These are phyloP conservation scores for Corchorus olitorius DNA, from an alignment of 345 rosid species.

Conservation along the genomic window DNA sequence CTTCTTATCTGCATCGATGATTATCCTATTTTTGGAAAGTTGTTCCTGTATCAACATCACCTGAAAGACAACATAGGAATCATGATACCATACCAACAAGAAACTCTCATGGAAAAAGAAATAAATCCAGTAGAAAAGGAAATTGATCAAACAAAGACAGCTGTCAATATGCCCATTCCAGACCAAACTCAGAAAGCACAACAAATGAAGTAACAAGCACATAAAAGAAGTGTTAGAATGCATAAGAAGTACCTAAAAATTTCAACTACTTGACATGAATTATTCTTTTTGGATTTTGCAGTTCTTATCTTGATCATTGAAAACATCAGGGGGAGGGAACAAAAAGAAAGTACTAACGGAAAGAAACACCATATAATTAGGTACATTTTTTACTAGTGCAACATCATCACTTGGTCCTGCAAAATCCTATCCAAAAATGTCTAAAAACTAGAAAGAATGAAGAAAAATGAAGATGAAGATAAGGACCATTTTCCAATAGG, in stretches of 20 bases:
- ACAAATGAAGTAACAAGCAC: background rate
- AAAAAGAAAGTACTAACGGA: background rate
- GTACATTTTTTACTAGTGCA: background rate
- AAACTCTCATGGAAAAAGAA: slow-evolving; percentile 2
- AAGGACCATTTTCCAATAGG: background rate
- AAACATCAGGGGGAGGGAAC: background rate
- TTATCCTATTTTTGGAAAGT: slow-evolving; percentile 92
- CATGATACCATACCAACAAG: background rate
- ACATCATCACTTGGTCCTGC: background rate
- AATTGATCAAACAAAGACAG: background rate
- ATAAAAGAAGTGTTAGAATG: background rate
- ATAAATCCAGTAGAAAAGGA: background rate
- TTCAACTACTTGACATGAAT: background rate
- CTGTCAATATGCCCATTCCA: background rate
- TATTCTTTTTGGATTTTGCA: background rate
- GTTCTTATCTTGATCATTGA: background rate
- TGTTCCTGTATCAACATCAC: slow-evolving; percentile 94
- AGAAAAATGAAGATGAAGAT: background rate
- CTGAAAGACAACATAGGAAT: slow-evolving; percentile 42
- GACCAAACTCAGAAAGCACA: background rate
- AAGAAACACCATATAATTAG: background rate
- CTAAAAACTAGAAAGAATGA: background rate
- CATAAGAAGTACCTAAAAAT: background rate
- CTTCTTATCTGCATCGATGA: slow-evolving; percentile 86
- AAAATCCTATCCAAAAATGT: background rate